Evolutionary conservation across 345 rosid genomes (phyloP).

Genomic region (Boechera stricta): DNA sequence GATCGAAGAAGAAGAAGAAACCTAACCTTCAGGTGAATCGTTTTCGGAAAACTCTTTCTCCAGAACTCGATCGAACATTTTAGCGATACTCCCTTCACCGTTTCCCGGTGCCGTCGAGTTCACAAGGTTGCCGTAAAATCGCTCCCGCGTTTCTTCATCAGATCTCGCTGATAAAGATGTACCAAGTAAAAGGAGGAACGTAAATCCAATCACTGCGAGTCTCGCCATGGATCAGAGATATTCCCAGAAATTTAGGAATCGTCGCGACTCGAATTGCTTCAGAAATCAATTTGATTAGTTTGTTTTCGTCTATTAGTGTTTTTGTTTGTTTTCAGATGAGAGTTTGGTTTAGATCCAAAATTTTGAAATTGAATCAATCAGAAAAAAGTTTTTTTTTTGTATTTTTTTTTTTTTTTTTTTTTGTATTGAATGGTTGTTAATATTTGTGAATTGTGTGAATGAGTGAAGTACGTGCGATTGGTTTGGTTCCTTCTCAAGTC

Average conservation of each 20-base stretch:
- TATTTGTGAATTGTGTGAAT: neutral
- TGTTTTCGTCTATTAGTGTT: no score
- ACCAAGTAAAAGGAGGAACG: conserved; percentile 46
- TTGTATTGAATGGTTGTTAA: neutral
- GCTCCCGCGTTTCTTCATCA: conserved; percentile 79
- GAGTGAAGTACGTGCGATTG: neutral
- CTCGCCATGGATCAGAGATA: conserved; percentile 40
- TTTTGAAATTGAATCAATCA: neutral
- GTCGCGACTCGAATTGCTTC: neutral
- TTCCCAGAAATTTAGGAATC: conserved; percentile 26
- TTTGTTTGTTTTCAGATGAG: neutral
- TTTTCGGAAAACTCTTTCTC: conserved; percentile 94
- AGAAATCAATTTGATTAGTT: neutral
- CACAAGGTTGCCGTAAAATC: conserved; percentile 86
- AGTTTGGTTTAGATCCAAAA: conserved; percentile 27
- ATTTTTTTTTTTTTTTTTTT: no score
- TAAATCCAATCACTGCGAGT: conserved; percentile 47
- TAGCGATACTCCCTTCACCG: conserved; percentile 81
- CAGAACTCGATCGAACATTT: conserved; percentile 93
- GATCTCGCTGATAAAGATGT: conserved; percentile 62
- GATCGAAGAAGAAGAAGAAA: conserved; percentile 28
- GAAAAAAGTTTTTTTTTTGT: neutral
- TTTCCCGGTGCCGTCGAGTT: conserved; percentile 70
- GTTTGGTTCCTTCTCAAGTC: no score
- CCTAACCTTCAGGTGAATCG: conserved; percentile 86